These are phyloP conservation scores for Botryotinia narcissicola DNA, from an alignment of 2,329 filamentous ascomycete genomes.

Conservation along the genomic window DNA sequence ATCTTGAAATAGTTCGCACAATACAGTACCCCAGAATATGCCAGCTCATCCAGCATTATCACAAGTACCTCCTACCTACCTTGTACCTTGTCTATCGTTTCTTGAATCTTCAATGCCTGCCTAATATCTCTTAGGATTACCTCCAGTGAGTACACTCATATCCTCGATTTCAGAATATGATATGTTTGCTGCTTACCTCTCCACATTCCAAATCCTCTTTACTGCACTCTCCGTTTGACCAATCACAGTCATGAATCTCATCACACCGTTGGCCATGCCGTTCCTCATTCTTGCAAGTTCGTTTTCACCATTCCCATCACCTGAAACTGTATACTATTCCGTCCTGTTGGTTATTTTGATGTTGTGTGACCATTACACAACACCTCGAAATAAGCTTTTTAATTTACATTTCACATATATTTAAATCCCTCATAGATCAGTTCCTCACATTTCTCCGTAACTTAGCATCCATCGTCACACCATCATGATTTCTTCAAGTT, in stretches of 20 bases:
- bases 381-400: constrained; percentile 13
- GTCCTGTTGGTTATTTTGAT: not conserved
- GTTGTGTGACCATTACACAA: not conserved
- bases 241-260: not conserved
- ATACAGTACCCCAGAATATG: not conserved
- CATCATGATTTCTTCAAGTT: not conserved
- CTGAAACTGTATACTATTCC: not conserved
- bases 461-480: not conserved
- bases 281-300: not conserved
- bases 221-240: not conserved
- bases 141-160: not conserved
- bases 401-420: not conserved
- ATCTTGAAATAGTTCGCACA: constrained; percentile 4
- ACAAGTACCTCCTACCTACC: not conserved
- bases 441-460: constrained; percentile 2
- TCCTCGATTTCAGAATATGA: not conserved
- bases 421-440: constrained; percentile 15
- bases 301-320: not conserved
- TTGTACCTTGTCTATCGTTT: not conserved
- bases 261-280: not conserved
- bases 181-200: not conserved
- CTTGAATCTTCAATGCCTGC: not conserved
- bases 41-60: constrained; percentile 2
- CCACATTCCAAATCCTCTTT: not conserved
- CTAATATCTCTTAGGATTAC: not conserved